These are phyloP conservation scores for Berberis thunbergii DNA, from an alignment of 164 flowering plant species.

Conservation along the genomic window DNA sequence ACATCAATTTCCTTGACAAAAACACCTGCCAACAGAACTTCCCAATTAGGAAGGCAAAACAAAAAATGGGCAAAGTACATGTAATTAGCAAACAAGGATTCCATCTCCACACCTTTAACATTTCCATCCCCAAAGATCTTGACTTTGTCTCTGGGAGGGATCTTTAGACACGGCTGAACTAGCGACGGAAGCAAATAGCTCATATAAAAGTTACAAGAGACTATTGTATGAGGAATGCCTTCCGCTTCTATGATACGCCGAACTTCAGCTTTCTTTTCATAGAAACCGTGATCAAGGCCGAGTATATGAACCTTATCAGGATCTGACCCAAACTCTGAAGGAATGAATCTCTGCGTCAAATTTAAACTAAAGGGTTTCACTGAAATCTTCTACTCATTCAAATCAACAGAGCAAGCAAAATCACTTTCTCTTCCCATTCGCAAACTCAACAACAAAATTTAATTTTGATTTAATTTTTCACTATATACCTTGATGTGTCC, in stretches of 20 bases:
- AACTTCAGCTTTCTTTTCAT: slow-evolving; percentile 58
- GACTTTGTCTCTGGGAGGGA: slow-evolving; percentile 70
- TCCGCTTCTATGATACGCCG: slow-evolving; percentile 54
- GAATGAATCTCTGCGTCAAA: slow-evolving; percentile 67
- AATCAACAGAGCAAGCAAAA: background rate
- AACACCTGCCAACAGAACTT: slow-evolving; percentile 36
- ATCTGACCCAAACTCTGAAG: slow-evolving; percentile 83
- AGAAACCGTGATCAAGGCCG: slow-evolving; percentile 41
- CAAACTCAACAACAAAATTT: background rate
- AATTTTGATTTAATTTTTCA: background rate
- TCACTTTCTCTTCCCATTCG: background rate
- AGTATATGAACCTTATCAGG: slow-evolving; percentile 50
- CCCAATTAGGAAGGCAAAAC: background rate
- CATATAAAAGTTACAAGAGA: slow-evolving; percentile 64
- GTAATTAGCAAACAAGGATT: background rate
- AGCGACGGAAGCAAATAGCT: slow-evolving; percentile 72
- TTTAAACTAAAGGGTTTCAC: background rate
- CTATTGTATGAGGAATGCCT: slow-evolving; percentile 63
- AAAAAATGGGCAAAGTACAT: background rate
- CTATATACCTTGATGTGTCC: slow-evolving; percentile 54
- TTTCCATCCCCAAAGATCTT: slow-evolving; percentile 73
- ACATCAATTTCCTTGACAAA: slow-evolving; percentile 70
- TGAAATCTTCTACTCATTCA: background rate
- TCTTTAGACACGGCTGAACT: slow-evolving; percentile 53
- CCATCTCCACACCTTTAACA: slow-evolving; percentile 41